phyloP scores from a whole-genome alignment of 371 early-diverging fungal genomes.

The Rhizopus stolonifer region DNA sequence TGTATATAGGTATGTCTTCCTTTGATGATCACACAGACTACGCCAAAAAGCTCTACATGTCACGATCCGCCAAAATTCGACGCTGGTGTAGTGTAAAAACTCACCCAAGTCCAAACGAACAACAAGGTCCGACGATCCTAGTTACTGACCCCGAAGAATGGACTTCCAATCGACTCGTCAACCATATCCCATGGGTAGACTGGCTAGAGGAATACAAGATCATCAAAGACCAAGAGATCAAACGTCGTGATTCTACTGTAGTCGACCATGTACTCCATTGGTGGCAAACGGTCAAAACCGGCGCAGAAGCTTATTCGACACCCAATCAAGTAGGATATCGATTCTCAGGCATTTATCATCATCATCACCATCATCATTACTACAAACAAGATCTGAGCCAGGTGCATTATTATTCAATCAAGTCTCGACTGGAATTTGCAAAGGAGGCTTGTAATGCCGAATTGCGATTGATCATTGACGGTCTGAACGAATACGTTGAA shows the following conservation, averaged over 20 bases:
- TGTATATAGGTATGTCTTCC: too few relatives aligned
- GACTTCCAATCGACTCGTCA: slow-evolving; percentile 15
- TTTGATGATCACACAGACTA: slow-evolving; percentile 24
- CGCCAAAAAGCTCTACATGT: slow-evolving; percentile 38
- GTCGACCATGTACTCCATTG: slow-evolving; percentile 21
- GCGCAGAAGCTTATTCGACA: slow-evolving; percentile 25
- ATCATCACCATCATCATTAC: slow-evolving; percentile 13
- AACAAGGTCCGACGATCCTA: slow-evolving; percentile 34
- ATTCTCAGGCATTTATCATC: slow-evolving; percentile 29
- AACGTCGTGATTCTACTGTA: slow-evolving; percentile 8
- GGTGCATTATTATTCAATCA: slow-evolving; percentile 36
- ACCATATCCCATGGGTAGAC: slow-evolving; percentile 51
- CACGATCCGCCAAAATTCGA: slow-evolving; percentile 45
- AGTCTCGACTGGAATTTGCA: slow-evolving; percentile 40
- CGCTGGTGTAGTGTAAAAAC: slow-evolving; percentile 31
- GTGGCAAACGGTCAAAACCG: slow-evolving; percentile 32
- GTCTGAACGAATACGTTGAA: slow-evolving; percentile 72
- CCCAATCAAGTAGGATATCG: slow-evolving; percentile 28
- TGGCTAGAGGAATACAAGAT: slow-evolving; percentile 53
- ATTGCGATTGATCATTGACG: slow-evolving; percentile 64
- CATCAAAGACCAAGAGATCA: slow-evolving; percentile 27
- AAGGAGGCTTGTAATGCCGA: slow-evolving; percentile 49
- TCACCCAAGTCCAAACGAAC: slow-evolving; percentile 7
- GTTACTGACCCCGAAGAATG: slow-evolving; percentile 30
- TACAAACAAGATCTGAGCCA: slow-evolving; percentile 9